Evolutionary conservation across 2,329 filamentous ascomycete species (phyloP).

Genomic region (Fusarium coicis): DNA sequence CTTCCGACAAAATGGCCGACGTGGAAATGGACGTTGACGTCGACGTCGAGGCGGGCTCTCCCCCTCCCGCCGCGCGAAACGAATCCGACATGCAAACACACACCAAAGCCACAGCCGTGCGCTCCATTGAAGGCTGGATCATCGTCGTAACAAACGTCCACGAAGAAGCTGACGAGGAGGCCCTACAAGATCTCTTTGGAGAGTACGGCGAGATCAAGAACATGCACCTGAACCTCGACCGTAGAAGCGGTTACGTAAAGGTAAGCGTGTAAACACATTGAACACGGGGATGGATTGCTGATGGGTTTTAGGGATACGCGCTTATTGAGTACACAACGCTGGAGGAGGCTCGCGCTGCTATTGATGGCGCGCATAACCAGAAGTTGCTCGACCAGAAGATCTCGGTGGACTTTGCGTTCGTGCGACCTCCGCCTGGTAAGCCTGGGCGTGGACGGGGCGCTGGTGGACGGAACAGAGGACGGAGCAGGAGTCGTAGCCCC

Average conservation of each 20-base stretch:
- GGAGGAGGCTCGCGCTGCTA: constrained; percentile 82
- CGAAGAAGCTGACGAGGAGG: constrained; percentile 87
- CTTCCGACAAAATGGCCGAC: constrained; percentile 58
- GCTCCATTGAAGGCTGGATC: constrained; percentile 91
- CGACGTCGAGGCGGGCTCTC: constrained; percentile 49
- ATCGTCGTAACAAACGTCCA: constrained; percentile 88
- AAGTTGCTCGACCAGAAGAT: constrained; percentile 86
- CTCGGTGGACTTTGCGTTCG: constrained; percentile 85
- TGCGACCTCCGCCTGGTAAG: constrained; percentile 75
- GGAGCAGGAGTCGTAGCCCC: constrained; percentile 63
- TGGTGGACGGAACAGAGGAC: constrained; percentile 55
- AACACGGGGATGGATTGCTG: neutral
- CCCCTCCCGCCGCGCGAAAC: constrained; percentile 57
- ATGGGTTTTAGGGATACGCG: constrained; percentile 74
- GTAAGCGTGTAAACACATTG: constrained; percentile 54
- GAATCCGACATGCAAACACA: constrained; percentile 76
- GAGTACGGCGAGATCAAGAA: constrained; percentile 91
- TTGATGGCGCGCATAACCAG: constrained; percentile 80
- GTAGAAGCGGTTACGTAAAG: constrained; percentile 88
- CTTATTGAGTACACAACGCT: constrained; percentile 86
- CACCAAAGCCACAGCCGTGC: constrained; percentile 80
- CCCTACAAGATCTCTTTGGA: constrained; percentile 82
- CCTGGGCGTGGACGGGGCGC: constrained; percentile 52
- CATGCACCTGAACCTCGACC: constrained; percentile 83
- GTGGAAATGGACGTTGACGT: constrained; percentile 69